These are phyloP conservation scores for Aspergillus sp. DNA, from an alignment of 2,329 filamentous ascomycete species.

Conservation along the genomic window DNA sequence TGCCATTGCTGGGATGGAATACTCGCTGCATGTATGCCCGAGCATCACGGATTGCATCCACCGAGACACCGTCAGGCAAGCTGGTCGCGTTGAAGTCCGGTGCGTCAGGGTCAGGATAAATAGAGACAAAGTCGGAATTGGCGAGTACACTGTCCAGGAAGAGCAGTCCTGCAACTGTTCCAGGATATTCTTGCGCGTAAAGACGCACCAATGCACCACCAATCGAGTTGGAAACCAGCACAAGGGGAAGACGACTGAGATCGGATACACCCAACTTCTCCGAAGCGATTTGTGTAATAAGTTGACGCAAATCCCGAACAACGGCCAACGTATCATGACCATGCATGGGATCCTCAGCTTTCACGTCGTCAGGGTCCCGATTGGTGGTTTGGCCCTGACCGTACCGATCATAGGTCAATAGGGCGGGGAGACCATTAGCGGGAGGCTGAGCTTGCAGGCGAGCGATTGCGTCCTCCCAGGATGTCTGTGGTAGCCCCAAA, in stretches of 20 bases:
- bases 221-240: slow-evolving; percentile 56
- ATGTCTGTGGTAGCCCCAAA: slow-evolving; percentile 42
- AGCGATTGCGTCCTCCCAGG: slow-evolving; percentile 41
- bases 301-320: slow-evolving; percentile 42
- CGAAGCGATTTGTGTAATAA: slow-evolving; percentile 45
- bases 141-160: slow-evolving; percentile 62
- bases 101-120: slow-evolving; percentile 59
- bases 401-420: slow-evolving; percentile 61
- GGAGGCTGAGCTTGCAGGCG: slow-evolving; percentile 20
- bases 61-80: slow-evolving; percentile 45
- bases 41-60: slow-evolving; percentile 37
- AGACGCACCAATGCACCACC: slow-evolving; percentile 56
- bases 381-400: slow-evolving; percentile 57
- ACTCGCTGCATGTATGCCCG: slow-evolving; percentile 36
- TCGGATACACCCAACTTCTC: slow-evolving; percentile 28
- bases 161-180: slow-evolving; percentile 49
- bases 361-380: slow-evolving; percentile 43
- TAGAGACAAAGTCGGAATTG: slow-evolving; percentile 56
- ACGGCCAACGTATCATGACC: not conserved
- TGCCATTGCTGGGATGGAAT: slow-evolving; percentile 55
- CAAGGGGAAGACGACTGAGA: slow-evolving; percentile 33
- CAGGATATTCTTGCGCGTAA: slow-evolving; percentile 51
- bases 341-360: slow-evolving; percentile 29
- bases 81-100: slow-evolving; percentile 45
- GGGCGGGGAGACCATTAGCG: slow-evolving; percentile 37